phyloP scores from a whole-genome alignment of 257 asterid genomes.

The Solanum medicagineum region DNA sequence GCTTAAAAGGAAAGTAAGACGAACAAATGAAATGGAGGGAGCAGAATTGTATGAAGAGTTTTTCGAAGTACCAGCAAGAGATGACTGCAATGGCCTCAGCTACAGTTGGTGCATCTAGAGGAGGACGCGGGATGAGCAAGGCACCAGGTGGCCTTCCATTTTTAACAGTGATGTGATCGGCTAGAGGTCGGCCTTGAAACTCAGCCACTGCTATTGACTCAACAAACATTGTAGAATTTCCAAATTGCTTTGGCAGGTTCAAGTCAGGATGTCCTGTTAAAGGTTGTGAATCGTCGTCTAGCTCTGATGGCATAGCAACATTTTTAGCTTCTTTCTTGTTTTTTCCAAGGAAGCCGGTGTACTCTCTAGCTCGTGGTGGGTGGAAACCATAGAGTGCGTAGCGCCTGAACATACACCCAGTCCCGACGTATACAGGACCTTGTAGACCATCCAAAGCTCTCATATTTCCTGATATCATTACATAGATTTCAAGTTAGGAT shows the following conservation, averaged over 20 bases:
- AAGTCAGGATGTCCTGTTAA: slow-evolving; percentile 65
- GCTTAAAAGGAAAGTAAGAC: background rate
- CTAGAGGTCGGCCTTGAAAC: slow-evolving; percentile 91
- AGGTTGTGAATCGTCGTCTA: slow-evolving; percentile 59
- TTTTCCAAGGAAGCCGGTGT: slow-evolving; percentile 57
- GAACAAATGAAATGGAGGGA: background rate
- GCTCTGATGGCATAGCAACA: slow-evolving; percentile 10
- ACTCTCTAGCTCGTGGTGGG: slow-evolving; percentile 85
- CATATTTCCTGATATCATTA: slow-evolving; percentile 57
- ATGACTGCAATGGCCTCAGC: slow-evolving; percentile 97
- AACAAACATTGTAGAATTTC: slow-evolving; percentile 65
- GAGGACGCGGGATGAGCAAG: slow-evolving; percentile 53
- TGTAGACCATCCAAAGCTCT: slow-evolving; percentile 96
- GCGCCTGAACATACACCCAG: slow-evolving; percentile 88
- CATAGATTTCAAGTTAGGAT: background rate
- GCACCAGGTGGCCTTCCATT: slow-evolving; percentile 95
- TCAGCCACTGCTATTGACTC: slow-evolving; percentile 88
- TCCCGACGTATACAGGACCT: slow-evolving; percentile 95
- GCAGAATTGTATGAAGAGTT: background rate
- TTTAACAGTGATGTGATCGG: slow-evolving; percentile 76
- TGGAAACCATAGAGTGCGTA: slow-evolving; percentile 75
- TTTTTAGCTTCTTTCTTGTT: slow-evolving; percentile 32
- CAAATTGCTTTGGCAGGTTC: slow-evolving; percentile 59
- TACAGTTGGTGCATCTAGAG: slow-evolving; percentile 89
- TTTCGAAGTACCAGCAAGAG: slow-evolving; percentile 65